phyloP scores from a whole-genome alignment of 2,329 filamentous ascomycete species.

The Scedosporium boydii region DNA sequence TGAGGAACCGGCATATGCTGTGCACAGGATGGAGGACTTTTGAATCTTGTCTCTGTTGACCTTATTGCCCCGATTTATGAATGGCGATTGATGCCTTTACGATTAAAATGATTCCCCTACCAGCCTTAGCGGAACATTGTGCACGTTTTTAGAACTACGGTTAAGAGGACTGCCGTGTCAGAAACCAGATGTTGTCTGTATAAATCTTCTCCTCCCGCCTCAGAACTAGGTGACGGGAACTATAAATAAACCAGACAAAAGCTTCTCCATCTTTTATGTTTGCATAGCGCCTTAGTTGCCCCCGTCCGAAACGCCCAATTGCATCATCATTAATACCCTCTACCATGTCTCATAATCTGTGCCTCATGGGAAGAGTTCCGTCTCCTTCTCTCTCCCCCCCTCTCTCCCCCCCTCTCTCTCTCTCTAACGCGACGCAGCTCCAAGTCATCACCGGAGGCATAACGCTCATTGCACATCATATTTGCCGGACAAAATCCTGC shows the following conservation, averaged over 20 bases:
- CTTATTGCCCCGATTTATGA: neutral
- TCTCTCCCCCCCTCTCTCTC: neutral
- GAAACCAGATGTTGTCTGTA: neutral
- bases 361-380: neutral
- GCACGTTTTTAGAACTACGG: too few relatives aligned
- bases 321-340: neutral
- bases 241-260: neutral
- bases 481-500: too few relatives aligned
- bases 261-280: neutral
- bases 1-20: slow-evolving; percentile 39
- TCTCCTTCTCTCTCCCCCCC: neutral
- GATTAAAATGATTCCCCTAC: too few relatives aligned
- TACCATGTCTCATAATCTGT: neutral
- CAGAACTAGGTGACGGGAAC: neutral
- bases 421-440: neutral
- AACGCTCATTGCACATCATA: too few relatives aligned
- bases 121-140: too few relatives aligned
- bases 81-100: neutral
- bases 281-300: neutral
- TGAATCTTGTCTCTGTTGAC: slow-evolving; percentile 11
- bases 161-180: too few relatives aligned
- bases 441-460: neutral
- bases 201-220: neutral
- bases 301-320: neutral
- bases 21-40: slow-evolving; percentile 38